Evolutionary conservation across 2,329 filamentous ascomycete species (phyloP), one percentile per base, ranked within the genome.

Genomic region (Xylariaceae sp.): DNA sequence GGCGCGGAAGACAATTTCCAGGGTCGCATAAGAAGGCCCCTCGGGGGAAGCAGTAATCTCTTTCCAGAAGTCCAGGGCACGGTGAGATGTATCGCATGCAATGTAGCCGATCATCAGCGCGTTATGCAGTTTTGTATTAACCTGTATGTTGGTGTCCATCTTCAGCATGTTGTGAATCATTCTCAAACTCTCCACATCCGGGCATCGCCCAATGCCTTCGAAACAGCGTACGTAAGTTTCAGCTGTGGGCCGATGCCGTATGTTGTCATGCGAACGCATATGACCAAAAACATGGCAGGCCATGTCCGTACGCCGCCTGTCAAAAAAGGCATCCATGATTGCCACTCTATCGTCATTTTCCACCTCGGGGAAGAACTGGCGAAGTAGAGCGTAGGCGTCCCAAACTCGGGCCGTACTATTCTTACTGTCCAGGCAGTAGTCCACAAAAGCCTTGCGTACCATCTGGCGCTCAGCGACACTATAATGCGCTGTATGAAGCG

Each of bases 161-260:
- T 96, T 97, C 61, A 97, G 80, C 84, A 96, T 93, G 68, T 97
- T 96, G 75, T 96, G 89, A 2, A 96, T 83, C 57, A 88, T 83
- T 53, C 85, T 83, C 16, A 97, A 75, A 35, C 85, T 85, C 50
- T 89, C 85, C 1, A 74, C 66, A 63, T 89, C 85, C 7, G 78
- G 78, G 35, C 74, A 72, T n/a, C 72, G 71, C 3, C 87, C 86
- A 20, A 96, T 82, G 2, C 91, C 90, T 55, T 89, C 83, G 52
- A 97, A 87, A 57, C 87, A 92, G 27, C 80, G 75, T 3, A 90
- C 81, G 67, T 99, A 99, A 4, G 88, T 89, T 37, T 90, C 85
- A 8, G 82, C 72, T 2, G 79, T 86, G 0, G 94, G 91, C 1
- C 88, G 83, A 18, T 84, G 82, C 1, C 76, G 73, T 2, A 75